These are phyloP conservation scores for Tylopilus sp. DNA, from an alignment of 768 basidiomycete species.

Conservation along the genomic window DNA sequence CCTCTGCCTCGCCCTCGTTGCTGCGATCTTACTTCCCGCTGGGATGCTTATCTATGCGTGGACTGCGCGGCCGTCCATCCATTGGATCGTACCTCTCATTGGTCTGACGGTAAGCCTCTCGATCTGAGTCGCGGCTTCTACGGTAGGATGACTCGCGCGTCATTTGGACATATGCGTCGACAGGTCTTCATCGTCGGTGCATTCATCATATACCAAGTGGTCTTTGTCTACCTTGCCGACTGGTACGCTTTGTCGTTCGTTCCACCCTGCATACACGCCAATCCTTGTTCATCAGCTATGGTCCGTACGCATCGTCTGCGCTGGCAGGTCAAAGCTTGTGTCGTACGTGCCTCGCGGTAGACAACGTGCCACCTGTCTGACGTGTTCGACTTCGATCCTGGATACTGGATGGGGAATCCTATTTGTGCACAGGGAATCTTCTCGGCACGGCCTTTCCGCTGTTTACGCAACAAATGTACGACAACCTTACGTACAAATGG, in stretches of 20 bases:
- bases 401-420: conserved; percentile 1
- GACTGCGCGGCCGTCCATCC: conserved; percentile 51
- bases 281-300: conserved; percentile 35
- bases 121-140: neutral
- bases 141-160: neutral
- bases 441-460: conserved; percentile 55
- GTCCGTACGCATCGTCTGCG: conserved; percentile 64
- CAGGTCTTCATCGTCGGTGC: conserved; percentile 49
- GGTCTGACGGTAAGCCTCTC: conserved; percentile 25
- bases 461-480: conserved; percentile 60
- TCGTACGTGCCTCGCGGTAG: conserved; percentile 34
- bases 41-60: conserved; percentile 76
- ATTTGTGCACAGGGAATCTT: conserved; percentile 41
- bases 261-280: neutral
- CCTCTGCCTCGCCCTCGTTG: conserved; percentile 53
- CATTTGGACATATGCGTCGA: conserved; percentile 3
- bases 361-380: conserved; percentile 3
- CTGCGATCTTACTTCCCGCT: conserved; percentile 49
- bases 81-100: conserved; percentile 51
- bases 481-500: conserved; percentile 53
- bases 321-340: conserved; percentile 64
- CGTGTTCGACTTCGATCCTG: conserved; percentile 16
- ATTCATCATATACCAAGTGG: conserved; percentile 55
- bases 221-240: conserved; percentile 63
- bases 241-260: conserved; percentile 37